These are phyloP conservation scores for Phialemoniopsis sp. DNA, from an alignment of 2,329 filamentous ascomycete genomes.

Conservation along the genomic window DNA sequence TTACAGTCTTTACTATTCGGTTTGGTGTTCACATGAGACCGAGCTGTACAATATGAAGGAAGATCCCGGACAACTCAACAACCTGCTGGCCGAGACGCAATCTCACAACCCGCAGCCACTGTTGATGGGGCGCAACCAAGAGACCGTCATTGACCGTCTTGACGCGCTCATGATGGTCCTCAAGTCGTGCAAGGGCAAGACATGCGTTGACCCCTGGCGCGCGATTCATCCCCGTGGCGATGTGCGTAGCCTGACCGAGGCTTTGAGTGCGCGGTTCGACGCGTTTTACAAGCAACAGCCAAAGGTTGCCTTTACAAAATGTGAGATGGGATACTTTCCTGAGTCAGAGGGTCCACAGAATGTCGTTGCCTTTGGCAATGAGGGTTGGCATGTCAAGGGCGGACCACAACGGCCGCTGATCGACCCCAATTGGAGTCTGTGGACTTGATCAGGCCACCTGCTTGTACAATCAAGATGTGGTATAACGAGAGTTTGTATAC, in stretches of 20 bases:
- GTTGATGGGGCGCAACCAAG: too few species aligned
- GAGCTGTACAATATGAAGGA: conserved; percentile 54
- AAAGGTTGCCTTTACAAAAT: conserved; percentile 46
- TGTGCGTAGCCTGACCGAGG: conserved; percentile 45
- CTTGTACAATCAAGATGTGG: too few species aligned
- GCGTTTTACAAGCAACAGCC: conserved; percentile 44
- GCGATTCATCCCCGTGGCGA: conserved; percentile 47
- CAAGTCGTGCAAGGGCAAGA: conserved; percentile 52
- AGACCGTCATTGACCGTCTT: conserved; percentile 41
- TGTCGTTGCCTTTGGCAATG: conserved; percentile 1
- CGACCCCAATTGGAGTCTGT: too few species aligned
- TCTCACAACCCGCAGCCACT: too few species aligned
- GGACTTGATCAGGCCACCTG: too few species aligned
- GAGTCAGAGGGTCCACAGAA: conserved; percentile 44
- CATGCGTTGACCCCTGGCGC: conserved; percentile 52
- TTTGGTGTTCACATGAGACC: conserved; percentile 65
- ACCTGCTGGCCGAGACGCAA: too few species aligned
- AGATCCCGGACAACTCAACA: conserved; percentile 47
- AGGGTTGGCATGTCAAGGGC: too few species aligned
- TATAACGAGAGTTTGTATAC: too few species aligned
- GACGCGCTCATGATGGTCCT: conserved; percentile 55
- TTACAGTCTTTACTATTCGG: conserved; percentile 60
- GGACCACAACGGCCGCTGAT: too few species aligned
- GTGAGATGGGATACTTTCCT: conserved; percentile 50
- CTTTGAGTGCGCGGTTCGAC: conserved; percentile 43